Evolutionary conservation across 192 early-diverging fungal species (phyloP).

Genomic region (Podila minutissima): DNA sequence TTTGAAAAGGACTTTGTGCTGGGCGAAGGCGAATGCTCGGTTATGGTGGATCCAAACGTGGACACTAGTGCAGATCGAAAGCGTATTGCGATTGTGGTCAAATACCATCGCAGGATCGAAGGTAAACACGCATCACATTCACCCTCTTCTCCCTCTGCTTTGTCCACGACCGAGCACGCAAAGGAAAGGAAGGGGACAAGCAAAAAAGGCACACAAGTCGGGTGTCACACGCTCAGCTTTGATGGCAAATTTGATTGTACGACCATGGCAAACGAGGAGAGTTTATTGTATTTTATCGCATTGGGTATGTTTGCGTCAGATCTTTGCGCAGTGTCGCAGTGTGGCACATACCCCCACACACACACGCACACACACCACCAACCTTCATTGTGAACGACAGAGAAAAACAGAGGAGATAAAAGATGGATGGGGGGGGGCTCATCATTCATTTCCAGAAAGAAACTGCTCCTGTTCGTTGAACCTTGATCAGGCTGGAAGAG

Average conservation of each 20-base stretch:
- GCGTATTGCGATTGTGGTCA: constrained; percentile 55
- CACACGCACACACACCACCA: no score
- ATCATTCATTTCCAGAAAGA: no score
- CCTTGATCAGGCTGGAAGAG: no score
- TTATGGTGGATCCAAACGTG: constrained; percentile 19
- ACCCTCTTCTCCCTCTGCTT: neutral
- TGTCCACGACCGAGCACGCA: neutral
- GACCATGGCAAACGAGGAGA: neutral
- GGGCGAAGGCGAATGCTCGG: constrained; percentile 35
- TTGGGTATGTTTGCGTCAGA: neutral
- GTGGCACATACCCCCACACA: no score
- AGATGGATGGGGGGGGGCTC: no score
- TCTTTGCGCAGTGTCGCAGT: no score
- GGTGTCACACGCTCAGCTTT: no score
- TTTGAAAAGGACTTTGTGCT: constrained; percentile 35
- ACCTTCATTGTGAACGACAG: no score
- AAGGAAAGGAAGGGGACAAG: neutral
- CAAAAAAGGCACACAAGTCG: neutral
- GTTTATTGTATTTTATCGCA: neutral
- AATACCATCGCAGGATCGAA: constrained; percentile 75
- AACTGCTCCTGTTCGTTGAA: no score
- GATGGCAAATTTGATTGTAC: constrained; percentile 1
- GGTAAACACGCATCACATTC: constrained; percentile 55
- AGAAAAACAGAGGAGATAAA: no score
- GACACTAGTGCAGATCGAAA: constrained; percentile 46